Conservation (phyloP, 176 grass and related monocot genomes). For the Musa beccarii region DNA sequence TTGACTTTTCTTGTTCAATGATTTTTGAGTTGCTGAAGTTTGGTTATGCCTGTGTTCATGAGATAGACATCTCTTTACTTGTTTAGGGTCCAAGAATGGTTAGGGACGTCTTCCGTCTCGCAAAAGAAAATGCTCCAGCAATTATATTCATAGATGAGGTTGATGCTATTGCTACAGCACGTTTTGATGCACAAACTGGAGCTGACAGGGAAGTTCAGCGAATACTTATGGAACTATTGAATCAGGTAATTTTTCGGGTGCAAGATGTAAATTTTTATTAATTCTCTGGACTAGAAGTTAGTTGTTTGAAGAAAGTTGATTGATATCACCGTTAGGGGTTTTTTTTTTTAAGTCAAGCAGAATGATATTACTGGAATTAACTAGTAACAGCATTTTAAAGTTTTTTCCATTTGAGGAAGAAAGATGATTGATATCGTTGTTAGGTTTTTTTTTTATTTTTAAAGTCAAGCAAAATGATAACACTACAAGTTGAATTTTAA, state of each 20-base stretch:
- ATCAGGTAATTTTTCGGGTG: conserved; percentile 48
- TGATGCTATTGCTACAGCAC: conserved; percentile 94
- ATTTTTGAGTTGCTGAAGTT: background rate
- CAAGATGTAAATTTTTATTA: background rate
- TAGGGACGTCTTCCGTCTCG: conserved; percentile 88
- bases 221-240: conserved; percentile 97
- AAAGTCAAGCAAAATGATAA: background rate
- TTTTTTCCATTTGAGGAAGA: background rate
- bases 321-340: too few relatives aligned
- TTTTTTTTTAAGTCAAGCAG: background rate
- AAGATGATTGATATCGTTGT: background rate
- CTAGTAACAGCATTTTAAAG: background rate
- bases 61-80: background rate
- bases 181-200: conserved; percentile 98
- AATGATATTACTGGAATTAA: background rate
- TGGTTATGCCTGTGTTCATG: background rate
- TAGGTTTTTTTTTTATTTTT: background rate
- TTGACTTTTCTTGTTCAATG: background rate
- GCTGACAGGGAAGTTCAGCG: conserved; percentile 95
- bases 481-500: background rate
- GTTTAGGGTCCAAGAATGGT: conserved; percentile 90
- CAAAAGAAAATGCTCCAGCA: conserved; percentile 96
- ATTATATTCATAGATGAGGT: conserved; percentile 99
- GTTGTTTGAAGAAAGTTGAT: background rate
- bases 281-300: background rate